Base-by-base conservation (phyloP, 768 basidiomycete species). In the Amanita muscaria region DNA sequence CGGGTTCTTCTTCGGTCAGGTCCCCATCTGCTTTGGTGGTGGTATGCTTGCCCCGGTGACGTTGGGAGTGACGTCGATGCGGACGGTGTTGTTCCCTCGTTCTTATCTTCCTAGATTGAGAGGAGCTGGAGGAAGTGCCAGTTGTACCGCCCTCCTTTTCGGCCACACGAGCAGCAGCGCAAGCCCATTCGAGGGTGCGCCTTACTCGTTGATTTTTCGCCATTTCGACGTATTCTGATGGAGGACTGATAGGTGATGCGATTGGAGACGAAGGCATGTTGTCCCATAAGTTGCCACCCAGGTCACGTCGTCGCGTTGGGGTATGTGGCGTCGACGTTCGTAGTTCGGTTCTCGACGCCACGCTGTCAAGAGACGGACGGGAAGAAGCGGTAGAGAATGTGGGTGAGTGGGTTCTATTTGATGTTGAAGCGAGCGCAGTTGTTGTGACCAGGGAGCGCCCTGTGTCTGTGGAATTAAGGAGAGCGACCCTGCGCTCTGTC, bases 121-220 rank as follows among this genome's bases (percentile, higher is more conserved):
- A n/a, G n/a, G n/a, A 9, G n/a, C 21, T 29, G 18, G 29, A 5
- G 36, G 24, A 12, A 12, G 12, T 11, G 30, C 27, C 25, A 31
- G 24, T 5, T 15, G 5, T 40, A 41, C 25, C 18, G 41, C 37
- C 43, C 45, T 39, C 29, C 47, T 48, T 39, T 27, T 70, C 74
- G 4, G 67, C 68, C 7, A 75, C 48, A 31, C 76, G 59, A 3
- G 74, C 75, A 18, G 76, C 76, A 2, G 80, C 80, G 59, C 83
- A 86, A 0, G 83, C 83, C 81, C 81, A 85, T 54, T 86, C 84
- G 45, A 87, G 64, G 10, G 82, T 80, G 33, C 65, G 61, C 23
- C 69, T 70, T 18, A 72, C 67, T 15, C 63, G 64, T 52, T 71
- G 70, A 25, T 67, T 64, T 31, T 68, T 65, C 16, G 68, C 70